phyloP scores from a whole-genome alignment of 352 stramenopile genomes.

The Phytopythium mirpurense region DNA sequence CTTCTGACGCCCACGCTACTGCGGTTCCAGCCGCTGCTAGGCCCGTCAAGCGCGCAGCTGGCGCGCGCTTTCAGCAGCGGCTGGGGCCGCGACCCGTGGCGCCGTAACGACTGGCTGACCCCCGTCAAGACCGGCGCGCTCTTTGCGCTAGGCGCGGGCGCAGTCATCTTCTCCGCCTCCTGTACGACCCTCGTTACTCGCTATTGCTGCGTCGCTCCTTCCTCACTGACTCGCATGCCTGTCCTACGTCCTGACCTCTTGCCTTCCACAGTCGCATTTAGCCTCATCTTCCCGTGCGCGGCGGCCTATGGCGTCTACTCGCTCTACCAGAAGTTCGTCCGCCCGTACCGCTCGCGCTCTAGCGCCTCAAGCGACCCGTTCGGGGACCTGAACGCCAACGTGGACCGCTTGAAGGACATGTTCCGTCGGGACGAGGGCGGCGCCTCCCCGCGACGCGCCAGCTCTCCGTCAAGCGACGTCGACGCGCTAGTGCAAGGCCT shows the following conservation, averaged over 20 bases:
- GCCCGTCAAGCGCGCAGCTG: constrained; percentile 11
- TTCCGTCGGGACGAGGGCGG: constrained; percentile 29
- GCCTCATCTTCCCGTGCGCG: constrained; percentile 57
- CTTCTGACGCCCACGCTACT: neutral
- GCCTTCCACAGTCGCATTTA: constrained; percentile 46
- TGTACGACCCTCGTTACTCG: constrained; percentile 23
- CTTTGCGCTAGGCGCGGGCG: constrained; percentile 48
- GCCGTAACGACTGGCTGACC: constrained; percentile 36
- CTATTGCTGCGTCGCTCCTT: neutral
- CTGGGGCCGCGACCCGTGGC: constrained; percentile 31
- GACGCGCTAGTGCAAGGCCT: constrained; percentile 50
- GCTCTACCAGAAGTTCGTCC: constrained; percentile 58
- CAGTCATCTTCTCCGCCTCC: constrained; percentile 55
- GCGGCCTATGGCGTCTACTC: constrained; percentile 70
- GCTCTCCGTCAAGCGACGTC: constrained; percentile 19
- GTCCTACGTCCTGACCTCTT: neutral
- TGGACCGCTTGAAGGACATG: constrained; percentile 42
- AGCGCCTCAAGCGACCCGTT: constrained; percentile 31
- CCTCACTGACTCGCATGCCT: neutral
- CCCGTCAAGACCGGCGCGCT: constrained; percentile 58
- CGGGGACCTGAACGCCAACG: constrained; percentile 28
- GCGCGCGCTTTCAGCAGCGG: constrained; percentile 23
- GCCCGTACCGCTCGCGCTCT: constrained; percentile 35
- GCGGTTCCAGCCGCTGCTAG: neutral
- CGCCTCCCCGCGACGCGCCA: neutral